Evolutionary conservation across 23 red algal species (phyloP).

Genomic region (Chondrus crispus): DNA sequence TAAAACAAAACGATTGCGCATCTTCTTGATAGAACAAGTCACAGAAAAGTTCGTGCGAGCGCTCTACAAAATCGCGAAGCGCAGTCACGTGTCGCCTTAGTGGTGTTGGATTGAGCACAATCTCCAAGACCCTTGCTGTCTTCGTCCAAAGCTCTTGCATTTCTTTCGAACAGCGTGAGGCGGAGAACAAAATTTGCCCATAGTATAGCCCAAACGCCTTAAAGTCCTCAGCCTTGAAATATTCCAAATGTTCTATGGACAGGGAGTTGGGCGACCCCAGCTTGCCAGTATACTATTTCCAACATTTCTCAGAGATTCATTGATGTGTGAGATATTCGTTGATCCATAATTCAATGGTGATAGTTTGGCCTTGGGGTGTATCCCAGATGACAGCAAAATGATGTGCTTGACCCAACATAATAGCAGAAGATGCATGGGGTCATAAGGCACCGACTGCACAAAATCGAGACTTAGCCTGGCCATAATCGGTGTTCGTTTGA

Average conservation of each 20-base stretch:
- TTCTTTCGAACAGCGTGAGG: neutral
- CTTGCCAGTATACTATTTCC: neutral
- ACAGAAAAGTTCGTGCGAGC: neutral
- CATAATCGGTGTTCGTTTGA: neutral
- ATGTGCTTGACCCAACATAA: conserved; percentile 1
- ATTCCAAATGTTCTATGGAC: neutral
- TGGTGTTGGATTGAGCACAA: neutral
- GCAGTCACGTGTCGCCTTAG: neutral
- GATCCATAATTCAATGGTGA: too few relatives aligned
- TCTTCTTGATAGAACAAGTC: neutral
- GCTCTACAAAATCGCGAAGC: neutral
- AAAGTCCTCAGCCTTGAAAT: conserved; percentile 14
- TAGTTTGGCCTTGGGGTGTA: neutral
- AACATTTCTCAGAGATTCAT: neutral
- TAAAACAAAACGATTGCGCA: neutral
- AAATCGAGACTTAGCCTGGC: neutral
- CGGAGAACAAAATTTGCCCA: neutral
- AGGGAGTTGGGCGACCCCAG: neutral
- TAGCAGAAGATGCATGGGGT: conserved; percentile 16
- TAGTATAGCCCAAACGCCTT: neutral
- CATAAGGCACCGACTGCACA: neutral
- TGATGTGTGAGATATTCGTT: too few relatives aligned
- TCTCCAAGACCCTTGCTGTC: neutral
- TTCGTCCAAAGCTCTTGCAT: neutral
- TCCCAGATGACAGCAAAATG: neutral